Conservation (phyloP, 352 stramenopile genomes). For the Pythium diclinum region DNA sequence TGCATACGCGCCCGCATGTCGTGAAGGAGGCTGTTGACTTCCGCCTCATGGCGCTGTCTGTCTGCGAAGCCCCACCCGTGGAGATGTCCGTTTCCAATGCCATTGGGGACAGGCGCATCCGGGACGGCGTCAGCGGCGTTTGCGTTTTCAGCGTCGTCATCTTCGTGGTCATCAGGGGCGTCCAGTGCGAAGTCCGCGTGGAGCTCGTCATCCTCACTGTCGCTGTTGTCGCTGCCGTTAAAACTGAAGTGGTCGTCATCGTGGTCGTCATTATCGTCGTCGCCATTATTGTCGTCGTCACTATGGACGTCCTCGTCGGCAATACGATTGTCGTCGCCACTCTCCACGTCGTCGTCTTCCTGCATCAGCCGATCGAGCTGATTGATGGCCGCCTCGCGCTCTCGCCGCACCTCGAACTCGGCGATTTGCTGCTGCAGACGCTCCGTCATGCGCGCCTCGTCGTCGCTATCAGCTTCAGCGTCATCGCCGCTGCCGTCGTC, state of each 20-base stretch:
- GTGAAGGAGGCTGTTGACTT: neutral
- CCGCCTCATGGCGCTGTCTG: neutral
- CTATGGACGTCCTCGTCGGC: neutral
- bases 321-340: constrained; percentile 1
- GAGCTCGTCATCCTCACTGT: neutral
- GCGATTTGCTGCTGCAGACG: neutral
- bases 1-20: neutral
- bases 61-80: neutral
- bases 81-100: neutral
- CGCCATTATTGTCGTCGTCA: constrained; percentile 5
- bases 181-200: constrained; percentile 8
- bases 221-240: neutral
- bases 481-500: constrained; percentile 16
- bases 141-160: constrained; percentile 1
- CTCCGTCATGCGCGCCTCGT: neutral
- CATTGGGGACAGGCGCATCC: neutral
- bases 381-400: neutral
- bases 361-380: neutral
- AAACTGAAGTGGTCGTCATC: constrained; percentile 1
- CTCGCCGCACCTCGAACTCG: neutral
- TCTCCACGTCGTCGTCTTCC: constrained; percentile 2
- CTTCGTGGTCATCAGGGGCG: neutral
- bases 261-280: constrained; percentile 3
- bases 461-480: neutral
- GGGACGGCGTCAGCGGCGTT: neutral